Evolutionary conservation across 1,139 yeast genomes (phyloP), one percentile per base, ranked within the genome.

Genomic region (Yamadazyma membranifaciens): DNA sequence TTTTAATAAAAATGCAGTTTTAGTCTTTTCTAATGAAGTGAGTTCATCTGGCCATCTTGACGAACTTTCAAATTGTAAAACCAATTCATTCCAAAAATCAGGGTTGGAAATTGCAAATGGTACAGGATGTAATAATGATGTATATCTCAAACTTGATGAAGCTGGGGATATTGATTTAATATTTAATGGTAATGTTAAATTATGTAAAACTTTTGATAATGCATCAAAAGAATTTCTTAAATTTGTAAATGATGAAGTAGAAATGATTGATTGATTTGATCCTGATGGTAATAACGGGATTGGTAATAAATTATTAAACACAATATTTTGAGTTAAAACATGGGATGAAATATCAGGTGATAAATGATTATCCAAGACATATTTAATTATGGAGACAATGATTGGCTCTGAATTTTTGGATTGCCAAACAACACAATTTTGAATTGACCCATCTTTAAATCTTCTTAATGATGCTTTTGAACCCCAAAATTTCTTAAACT

Each of bases 1-100:
- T 52, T 86, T 85, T 38, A 94, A 60, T 51, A 92, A 66, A 51
- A 94, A 87, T 6, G 98, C 98, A 30, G 92, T 77, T 58, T 94
- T 94, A 13, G 96, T 86, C 54, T 84, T 83, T 57, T 92, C 98
- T 43, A 89, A 67, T 1, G 97, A 91, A 29, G 73, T 67, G 4
- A 88, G 60, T 59, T 92, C 96, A 62, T 87, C 96, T 1, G 99
- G 98, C 99, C 98, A 94, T 60, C 82, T 81, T n/a, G 81, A 74
- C 1, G 96, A 86, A 3, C 87, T 71, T 65, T 94, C 98, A 61
- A 94, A 88, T 61, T 89, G 96, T 36, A 94, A 62, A 10, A 91
- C 74, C 20, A 83, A 81, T 38, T 85, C 89, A 50, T 86, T 87
- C 71, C 87, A 80, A 52, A 85, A 86, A 56, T 87, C 91, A 5